Evolutionary conservation across 352 stramenopile genomes (phyloP), one percentile per base, ranked within the genome.

Genomic region (Pythium brassicae): DNA sequence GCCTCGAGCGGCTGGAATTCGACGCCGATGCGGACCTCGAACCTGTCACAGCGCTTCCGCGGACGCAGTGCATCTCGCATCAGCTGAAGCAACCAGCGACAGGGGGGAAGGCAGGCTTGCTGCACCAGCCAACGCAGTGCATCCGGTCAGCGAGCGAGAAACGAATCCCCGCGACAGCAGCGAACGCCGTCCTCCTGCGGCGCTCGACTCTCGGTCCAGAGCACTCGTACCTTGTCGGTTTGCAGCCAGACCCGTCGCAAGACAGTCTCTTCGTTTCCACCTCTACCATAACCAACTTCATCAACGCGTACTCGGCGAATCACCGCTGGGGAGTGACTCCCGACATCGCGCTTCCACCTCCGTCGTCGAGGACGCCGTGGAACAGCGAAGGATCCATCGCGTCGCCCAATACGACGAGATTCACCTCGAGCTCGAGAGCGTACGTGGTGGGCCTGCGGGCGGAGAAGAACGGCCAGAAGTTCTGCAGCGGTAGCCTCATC

Each of bases 371-470:
- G 19, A 20, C 40, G 40, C 40, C 40, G 15, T 45, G 40, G 40
- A 45, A 8, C 19, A 45, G 40, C 19, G 40, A 45, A 14, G 7
- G 6, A 17, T 12, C 40, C 17, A 23, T 22, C 11, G n/a, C 17
- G 6, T 45, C 7, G 6, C 1, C 6, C 32, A 11, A 9, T 8
- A 11, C 32, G 32, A 8, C 19, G 34, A 20, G 15, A n/a, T 11
- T 14, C 2, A 22, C 37, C 12, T 45, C 40, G 40, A 15, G 17
- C 12, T 45, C 40, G 40, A 15, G 17, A 9, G 17, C 8, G 40
- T 69, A 69, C 53, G 65, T 72, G 14, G 65, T 72, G 14, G 65
- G 61, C 2, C 57, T 72, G 2, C 61, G 65, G 4, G 40, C 58
- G 8, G 61, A 68, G 11, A 55, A 66, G 43, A 57, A 67, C 49